A percentile compares a stretch with the other conserved stretches of the same genome.
Conservation (phyloP, 805 yeast genomes). For the Saturnispora mendoncae region DNA sequence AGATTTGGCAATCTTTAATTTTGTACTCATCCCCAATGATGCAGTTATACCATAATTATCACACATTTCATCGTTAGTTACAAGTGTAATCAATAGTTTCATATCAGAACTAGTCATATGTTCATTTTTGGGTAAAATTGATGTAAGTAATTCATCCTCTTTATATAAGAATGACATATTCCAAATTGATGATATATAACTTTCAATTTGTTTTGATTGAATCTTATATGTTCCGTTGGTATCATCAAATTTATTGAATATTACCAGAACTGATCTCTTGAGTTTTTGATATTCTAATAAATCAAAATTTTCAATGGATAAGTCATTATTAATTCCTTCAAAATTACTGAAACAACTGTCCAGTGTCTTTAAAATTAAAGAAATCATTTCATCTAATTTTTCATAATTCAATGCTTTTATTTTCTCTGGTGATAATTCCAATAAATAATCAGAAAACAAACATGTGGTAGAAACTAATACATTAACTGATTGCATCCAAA, state of each 20-base stretch:
- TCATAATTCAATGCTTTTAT: conserved; percentile 13
- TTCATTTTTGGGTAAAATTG: conserved; percentile 5
- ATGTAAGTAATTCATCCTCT: conserved; percentile 34
- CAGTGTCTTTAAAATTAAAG: conserved; percentile 33
- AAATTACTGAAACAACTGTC: conserved; percentile 33
- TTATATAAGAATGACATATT: conserved; percentile 50
- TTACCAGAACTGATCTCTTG: conserved; percentile 23
- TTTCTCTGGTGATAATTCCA: conserved; percentile 1
- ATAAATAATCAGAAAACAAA: conserved; percentile 24
- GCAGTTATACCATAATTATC: conserved; percentile 58
- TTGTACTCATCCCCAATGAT: conserved; percentile 34
- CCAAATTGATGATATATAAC: conserved; percentile 45
- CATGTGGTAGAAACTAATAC: conserved; percentile 31
- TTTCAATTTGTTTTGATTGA: conserved; percentile 28
- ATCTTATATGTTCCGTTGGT: background rate
- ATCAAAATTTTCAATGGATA: conserved; percentile 11
- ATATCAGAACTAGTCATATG: background rate
- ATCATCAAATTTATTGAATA: conserved; percentile 33
- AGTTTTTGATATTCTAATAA: conserved; percentile 30
- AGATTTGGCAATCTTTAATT: conserved; percentile 40
- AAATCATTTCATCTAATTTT: conserved; percentile 29
- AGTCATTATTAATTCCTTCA: conserved; percentile 8
- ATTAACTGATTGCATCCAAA: conserved; percentile 48
- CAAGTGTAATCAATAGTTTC: conserved; percentile 4
- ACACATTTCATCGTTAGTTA: conserved; percentile 37